Evolutionary conservation across 768 basidiomycete genomes (phyloP).

Genomic region (Rhodotorula paludigena): DNA sequence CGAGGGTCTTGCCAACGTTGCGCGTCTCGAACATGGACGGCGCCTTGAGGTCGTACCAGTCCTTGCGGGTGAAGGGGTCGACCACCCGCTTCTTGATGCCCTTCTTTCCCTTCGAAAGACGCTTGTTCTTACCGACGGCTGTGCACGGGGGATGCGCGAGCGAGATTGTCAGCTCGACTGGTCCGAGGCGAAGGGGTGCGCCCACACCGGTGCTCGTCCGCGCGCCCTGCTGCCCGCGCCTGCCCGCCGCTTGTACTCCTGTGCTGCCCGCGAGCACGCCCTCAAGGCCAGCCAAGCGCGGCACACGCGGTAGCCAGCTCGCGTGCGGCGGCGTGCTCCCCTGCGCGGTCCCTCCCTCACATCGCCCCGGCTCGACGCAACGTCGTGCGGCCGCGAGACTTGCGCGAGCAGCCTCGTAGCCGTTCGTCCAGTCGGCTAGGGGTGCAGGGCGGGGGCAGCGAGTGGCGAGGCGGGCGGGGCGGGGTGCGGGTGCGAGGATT

Average conservation of each 20-base stretch:
- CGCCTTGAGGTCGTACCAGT: constrained; percentile 99
- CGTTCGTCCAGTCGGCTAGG: neutral
- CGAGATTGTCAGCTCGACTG: constrained; percentile 9
- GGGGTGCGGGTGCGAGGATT: neutral
- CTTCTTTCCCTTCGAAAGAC: constrained; percentile 96
- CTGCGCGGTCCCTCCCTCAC: no score
- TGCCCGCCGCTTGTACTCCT: no score
- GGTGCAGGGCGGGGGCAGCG: neutral
- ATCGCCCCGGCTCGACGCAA: no score
- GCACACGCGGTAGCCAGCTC: no score
- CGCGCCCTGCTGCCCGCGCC: no score
- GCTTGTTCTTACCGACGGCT: constrained; percentile 76
- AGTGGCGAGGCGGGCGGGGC: neutral
- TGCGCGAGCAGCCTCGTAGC: neutral
- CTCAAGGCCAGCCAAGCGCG: no score
- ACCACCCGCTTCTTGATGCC: constrained; percentile 99
- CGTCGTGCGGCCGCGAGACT: no score
- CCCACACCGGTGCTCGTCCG: no score
- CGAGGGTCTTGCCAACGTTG: constrained; percentile 97
- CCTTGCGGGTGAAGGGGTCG: constrained; percentile 99
- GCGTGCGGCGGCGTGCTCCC: no score
- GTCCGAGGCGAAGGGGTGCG: neutral
- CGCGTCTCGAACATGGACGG: constrained; percentile 94
- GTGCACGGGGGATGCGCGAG: constrained; percentile 8
- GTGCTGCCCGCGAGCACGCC: no score